These are phyloP conservation scores for Mycena galericulata DNA, from an alignment of 768 basidiomycete genomes.

Conservation along the genomic window DNA sequence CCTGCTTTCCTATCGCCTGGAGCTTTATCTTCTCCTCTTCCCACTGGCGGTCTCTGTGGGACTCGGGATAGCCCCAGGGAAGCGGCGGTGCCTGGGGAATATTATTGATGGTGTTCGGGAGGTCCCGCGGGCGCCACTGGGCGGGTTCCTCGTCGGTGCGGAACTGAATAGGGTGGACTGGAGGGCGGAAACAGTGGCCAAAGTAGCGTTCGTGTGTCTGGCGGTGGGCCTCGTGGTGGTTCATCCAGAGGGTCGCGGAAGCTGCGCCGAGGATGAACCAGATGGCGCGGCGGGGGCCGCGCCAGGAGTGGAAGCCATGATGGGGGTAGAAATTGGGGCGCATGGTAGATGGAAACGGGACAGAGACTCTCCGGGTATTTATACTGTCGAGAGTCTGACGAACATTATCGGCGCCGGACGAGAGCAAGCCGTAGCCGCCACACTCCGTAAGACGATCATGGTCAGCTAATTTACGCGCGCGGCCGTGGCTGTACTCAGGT, in stretches of 20 bases:
- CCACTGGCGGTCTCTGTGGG: slow-evolving; percentile 50
- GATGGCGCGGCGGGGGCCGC: slow-evolving; percentile 26
- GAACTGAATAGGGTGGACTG: slow-evolving; percentile 22
- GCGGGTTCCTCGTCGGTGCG: slow-evolving; percentile 27
- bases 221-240: slow-evolving; percentile 54
- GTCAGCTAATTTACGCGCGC: too few species aligned
- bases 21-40: slow-evolving; percentile 62
- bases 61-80: slow-evolving; percentile 36
- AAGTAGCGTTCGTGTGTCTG: slow-evolving; percentile 37
- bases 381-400: neutral
- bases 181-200: slow-evolving; percentile 48
- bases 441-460: too few species aligned
- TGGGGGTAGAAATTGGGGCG: slow-evolving; percentile 25
- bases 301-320: slow-evolving; percentile 33
- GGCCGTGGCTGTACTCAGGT: neutral
- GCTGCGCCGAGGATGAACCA: slow-evolving; percentile 39
- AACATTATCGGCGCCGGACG: too few species aligned
- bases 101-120: slow-evolving; percentile 46
- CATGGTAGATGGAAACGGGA: slow-evolving; percentile 34
- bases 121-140: slow-evolving; percentile 31
- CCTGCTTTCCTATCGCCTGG: slow-evolving; percentile 58
- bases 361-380: slow-evolving; percentile 11
- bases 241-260: slow-evolving; percentile 54
- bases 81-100: slow-evolving; percentile 34
- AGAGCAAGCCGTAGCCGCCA: too few species aligned